These are phyloP conservation scores for Trichophyton rubrum DNA, from an alignment of 2,329 filamentous ascomycete genomes.

Conservation along the genomic window DNA sequence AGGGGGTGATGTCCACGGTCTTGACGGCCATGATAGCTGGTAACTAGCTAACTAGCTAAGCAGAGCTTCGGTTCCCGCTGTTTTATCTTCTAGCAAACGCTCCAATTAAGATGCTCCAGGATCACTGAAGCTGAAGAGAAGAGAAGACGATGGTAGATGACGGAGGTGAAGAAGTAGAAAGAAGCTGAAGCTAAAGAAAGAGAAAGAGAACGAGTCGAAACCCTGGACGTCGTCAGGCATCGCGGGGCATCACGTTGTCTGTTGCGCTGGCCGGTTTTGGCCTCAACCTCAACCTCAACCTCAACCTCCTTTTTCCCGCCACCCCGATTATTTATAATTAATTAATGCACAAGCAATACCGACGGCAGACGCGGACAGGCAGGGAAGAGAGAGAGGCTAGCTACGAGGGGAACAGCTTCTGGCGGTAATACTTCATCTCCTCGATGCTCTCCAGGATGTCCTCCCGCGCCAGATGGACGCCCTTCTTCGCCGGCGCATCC, in stretches of 20 bases:
- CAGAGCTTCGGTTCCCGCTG: not conserved
- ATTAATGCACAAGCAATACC: not conserved
- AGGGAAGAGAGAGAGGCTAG: not conserved
- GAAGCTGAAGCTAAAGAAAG: not conserved
- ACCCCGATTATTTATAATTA: not conserved
- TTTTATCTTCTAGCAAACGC: not conserved
- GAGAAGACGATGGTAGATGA: not conserved
- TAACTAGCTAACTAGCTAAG: not conserved
- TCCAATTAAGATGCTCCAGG: not conserved
- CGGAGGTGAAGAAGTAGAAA: not conserved
- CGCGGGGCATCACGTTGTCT: not conserved
- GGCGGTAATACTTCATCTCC: conserved; percentile 74
- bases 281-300: not conserved
- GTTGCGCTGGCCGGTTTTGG: not conserved
- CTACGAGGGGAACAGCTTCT: conserved; percentile 45
- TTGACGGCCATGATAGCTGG: conserved; percentile 54
- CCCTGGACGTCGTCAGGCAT: conserved; percentile 1
- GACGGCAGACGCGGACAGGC: not conserved
- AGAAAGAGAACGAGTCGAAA: not conserved
- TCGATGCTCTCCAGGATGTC: conserved; percentile 94
- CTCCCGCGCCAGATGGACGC: conserved; percentile 66
- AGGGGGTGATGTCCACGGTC: conserved; percentile 71
- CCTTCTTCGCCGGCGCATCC: conserved; percentile 58
- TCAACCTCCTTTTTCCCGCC: not conserved
- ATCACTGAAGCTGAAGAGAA: not conserved